Base-by-base conservation (phyloP, 805 yeast species). In the Martiniozyma abietophila region DNA sequence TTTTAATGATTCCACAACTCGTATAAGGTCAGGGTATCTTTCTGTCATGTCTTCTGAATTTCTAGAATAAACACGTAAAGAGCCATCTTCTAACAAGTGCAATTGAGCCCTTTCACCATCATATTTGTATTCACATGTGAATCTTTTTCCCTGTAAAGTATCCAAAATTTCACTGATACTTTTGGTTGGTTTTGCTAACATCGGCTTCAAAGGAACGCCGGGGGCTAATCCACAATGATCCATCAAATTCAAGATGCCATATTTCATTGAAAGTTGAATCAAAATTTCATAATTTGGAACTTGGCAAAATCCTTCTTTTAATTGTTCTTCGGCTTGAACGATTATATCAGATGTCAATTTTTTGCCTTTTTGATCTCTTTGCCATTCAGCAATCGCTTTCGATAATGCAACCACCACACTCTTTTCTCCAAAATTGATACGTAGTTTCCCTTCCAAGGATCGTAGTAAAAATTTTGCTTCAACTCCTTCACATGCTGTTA, bases 41-140 rank as follows among this genome's bases (percentile, higher is more conserved):
- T 82, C 85, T 0, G 95, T 80, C 98, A 92, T 92, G 56, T 92
- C 89, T 60, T 92, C 98, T 33, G 95, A 84, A 57, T 89, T 92
- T 58, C 98, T 72, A 3, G 96, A 88, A 56, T 84, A 92, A 9
- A 92, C 80, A 36, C 71, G 67, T 46, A 85, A 77, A 8, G 67
- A 58, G 2, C 92, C 89, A 46, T 69, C 69, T 0, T 67, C 56
- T 10, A 83, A 56, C 19, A 80, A 56, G 56, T 92, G 98, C 8
- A 92, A 79, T 54, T 92, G 98, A 0, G 97, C 97, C 48, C 98
- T 71, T 59, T 92, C 98, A 29, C 98, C 98, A 54, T 92, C 98
- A 50, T 92, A 92, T 51, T 92, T 92, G 60, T 88, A 92, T 54
- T 92, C 98, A 55, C 96, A 89, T 0, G 96, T 88, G 51, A 92